Evolutionary conservation across 257 asterid genomes (phyloP).

Genomic region (Salvia miltiorrhiza): DNA sequence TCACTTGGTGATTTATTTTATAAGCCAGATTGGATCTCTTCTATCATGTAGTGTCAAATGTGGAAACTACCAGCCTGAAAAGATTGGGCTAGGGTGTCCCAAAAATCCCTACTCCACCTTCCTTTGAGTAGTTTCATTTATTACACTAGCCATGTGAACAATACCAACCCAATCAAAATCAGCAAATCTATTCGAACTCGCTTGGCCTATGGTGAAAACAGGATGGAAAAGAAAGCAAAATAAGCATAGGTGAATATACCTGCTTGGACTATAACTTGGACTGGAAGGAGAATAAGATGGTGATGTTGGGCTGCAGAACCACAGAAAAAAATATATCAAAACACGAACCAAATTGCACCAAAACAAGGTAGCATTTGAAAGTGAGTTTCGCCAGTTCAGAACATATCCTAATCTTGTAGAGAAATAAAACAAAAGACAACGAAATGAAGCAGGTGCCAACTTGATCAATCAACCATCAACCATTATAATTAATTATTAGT

Average conservation of each 20-base stretch:
- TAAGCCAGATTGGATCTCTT: not conserved
- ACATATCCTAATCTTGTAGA: not conserved
- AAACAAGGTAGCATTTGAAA: not conserved
- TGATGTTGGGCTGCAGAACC: slow-evolving; percentile 86
- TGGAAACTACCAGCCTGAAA: not conserved
- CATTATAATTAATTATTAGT: not conserved
- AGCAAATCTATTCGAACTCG: not conserved
- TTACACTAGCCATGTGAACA: not conserved
- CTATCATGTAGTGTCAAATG: not conserved
- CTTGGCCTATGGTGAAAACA: not conserved
- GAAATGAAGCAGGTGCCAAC: slow-evolving; percentile 6
- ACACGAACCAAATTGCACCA: not conserved
- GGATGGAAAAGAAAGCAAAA: not conserved
- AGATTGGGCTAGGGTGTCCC: not conserved
- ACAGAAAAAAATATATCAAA: slow-evolving; percentile 20
- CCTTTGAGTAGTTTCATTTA: not conserved
- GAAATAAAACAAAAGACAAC: not conserved
- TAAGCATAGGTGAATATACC: slow-evolving; percentile 39
- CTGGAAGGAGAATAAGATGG: slow-evolving; percentile 96
- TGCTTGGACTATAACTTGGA: slow-evolving; percentile 96
- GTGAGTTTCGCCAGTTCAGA: not conserved
- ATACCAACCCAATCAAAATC: not conserved
- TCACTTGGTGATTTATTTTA: not conserved
- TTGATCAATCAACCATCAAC: slow-evolving; percentile 18
- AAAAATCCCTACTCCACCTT: not conserved